Conservation (phyloP, 1,284 basidiomycete species). For the Termitomyces sp. region DNA sequence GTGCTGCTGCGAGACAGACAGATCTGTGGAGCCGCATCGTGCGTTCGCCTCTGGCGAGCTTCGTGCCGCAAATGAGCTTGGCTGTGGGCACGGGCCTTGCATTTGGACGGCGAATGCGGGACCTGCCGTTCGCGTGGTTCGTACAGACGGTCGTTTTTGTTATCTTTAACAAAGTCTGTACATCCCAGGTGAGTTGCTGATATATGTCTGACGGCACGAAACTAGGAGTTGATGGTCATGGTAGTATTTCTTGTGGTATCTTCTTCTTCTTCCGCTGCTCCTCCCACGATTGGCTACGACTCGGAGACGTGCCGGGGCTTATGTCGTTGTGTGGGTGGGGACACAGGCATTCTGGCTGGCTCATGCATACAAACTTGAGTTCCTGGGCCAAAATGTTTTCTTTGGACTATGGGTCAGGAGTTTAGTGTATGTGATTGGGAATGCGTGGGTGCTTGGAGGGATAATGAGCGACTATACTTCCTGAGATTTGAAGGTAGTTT, state of each 20-base stretch:
- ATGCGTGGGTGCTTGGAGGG: conserved; percentile 70
- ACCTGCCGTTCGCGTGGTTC: conserved; percentile 83
- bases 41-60: conserved; percentile 64
- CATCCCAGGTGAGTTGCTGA: conserved; percentile 73
- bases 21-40: conserved; percentile 43
- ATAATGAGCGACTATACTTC: conserved; percentile 50
- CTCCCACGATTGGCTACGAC: conserved; percentile 62
- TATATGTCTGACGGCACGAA: not conserved
- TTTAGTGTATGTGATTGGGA: conserved; percentile 68
- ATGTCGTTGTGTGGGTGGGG: conserved; percentile 65
- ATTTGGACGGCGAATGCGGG: conserved; percentile 45
- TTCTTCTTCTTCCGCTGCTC: conserved; percentile 84
- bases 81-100: conserved; percentile 64
- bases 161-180: conserved; percentile 97
- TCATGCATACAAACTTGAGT: conserved; percentile 87
- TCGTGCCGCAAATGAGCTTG: conserved; percentile 70
- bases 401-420: conserved; percentile 73
- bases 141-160: conserved; percentile 91
- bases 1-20: conserved; percentile 28
- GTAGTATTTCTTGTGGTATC: conserved; percentile 98
- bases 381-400: conserved; percentile 73
- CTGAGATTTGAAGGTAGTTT: conserved; percentile 4
- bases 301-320: conserved; percentile 33
- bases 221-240: not conserved
- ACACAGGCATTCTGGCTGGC: conserved; percentile 83